Base-by-base conservation (phyloP, 2,329 filamentous ascomycete genomes). In the Davidsoniella australis region DNA sequence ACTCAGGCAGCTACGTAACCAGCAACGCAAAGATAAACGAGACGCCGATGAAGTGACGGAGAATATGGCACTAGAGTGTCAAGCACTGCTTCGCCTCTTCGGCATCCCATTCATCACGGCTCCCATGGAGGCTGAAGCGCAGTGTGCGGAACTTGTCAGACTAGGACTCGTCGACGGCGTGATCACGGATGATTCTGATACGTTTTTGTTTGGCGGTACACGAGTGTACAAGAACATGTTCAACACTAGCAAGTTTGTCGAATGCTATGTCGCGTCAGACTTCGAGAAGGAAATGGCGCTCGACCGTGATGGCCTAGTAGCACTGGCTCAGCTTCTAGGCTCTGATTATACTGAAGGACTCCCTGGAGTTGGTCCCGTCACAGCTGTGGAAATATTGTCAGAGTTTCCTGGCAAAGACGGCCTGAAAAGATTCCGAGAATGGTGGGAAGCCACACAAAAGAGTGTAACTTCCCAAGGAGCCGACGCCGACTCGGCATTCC, bases 201-300 rank as follows among this genome's bases (percentile, higher is more conserved):
- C 82, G 0, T 98, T 98, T 59, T 74, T 98, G 1, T 98, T 98
- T 62, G 93, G 91, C 16, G 93, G 91, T 37, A 98, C 87, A 0
- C 75, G 89, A 16, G 83, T 98, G 18, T 98, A 98, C 71, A 98
- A 98, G 64, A 98, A 98, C 68, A 94, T 98, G 87, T 98, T 98
- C 71, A 98, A 95, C 64, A 82, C 86, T 58, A 91, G 91, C 63
- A 98, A 98, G 62, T 94, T 86, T 58, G 91, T 98, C 40, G 91
- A 98, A 66, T 96, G 91, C 65, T 98, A 96, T 61, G 73, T 98
- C 8, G 68, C 79, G 2, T 70, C 69, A 0, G 91, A 98, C 59
- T 70, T 98, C 0, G 85, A 94, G 58, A 83, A 83, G 57, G 93
- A 98, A 58, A 81, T 95, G 54, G 85, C 84, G 0, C 75, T 98